Percentiles rank a stretch among this genome's conserved stretches.
Conservation (phyloP, 1,284 basidiomycete species). For the Ceratobasidium sp. region DNA sequence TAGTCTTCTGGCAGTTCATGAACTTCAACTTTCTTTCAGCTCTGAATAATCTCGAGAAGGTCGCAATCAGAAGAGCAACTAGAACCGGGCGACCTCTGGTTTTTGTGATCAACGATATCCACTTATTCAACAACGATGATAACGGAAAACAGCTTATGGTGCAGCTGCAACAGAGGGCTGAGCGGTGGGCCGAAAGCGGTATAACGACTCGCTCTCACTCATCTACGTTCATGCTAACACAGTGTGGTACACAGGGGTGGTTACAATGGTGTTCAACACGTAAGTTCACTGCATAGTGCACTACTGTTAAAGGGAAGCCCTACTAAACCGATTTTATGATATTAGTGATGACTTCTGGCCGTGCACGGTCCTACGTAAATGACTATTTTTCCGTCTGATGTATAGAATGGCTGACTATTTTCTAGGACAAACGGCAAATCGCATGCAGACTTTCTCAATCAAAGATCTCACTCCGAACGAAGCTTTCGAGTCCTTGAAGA, state of each 20-base stretch:
- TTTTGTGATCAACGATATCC: slow-evolving; percentile 75
- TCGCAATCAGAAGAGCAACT: slow-evolving; percentile 66
- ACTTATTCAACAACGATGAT: slow-evolving; percentile 82
- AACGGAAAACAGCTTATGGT: slow-evolving; percentile 79
- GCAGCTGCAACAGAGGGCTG: no score
- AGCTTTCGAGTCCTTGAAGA: slow-evolving; percentile 62
- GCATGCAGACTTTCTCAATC: slow-evolving; percentile 78
- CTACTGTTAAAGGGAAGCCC: not conserved
- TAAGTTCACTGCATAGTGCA: slow-evolving; percentile 52
- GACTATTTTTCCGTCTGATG: no score
- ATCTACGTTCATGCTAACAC: no score
- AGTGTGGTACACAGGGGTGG: slow-evolving; percentile 50
- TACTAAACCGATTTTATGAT: not conserved
- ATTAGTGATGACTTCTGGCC: slow-evolving; percentile 81
- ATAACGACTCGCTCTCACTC: no score
- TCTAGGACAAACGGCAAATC: slow-evolving; percentile 72
- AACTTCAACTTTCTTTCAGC: slow-evolving; percentile 64
- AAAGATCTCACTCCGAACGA: slow-evolving; percentile 72
- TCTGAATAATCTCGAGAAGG: slow-evolving; percentile 85
- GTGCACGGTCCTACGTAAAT: slow-evolving; percentile 69
- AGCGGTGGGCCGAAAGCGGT: no score
- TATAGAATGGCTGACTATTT: no score
- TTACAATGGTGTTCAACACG: slow-evolving; percentile 82
- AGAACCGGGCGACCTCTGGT: slow-evolving; percentile 70
- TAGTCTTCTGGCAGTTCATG: slow-evolving; percentile 73